Evolutionary conservation across 2,329 filamentous ascomycete genomes (phyloP).

Genomic region (Drechmeria coniospora): DNA sequence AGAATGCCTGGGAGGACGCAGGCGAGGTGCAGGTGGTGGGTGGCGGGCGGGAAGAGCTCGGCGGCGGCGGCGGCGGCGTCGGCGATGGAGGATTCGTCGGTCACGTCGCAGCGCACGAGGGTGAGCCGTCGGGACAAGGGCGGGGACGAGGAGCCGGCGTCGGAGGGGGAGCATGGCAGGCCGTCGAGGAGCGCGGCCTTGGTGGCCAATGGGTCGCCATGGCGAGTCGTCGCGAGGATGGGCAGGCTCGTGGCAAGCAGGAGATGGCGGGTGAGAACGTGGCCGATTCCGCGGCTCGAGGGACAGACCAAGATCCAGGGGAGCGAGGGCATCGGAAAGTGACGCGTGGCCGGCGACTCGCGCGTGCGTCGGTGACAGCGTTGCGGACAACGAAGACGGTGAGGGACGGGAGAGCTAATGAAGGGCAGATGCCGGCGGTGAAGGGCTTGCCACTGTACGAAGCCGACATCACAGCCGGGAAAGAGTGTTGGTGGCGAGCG

Average conservation of each 20-base stretch:
- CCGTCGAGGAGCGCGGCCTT: slow-evolving; percentile 18
- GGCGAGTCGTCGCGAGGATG: slow-evolving; percentile 29
- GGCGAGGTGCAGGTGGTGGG: slow-evolving; percentile 50
- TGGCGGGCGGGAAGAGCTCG: slow-evolving; percentile 32
- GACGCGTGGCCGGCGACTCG: too few species aligned
- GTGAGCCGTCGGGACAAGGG: slow-evolving; percentile 19
- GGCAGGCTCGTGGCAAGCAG: slow-evolving; percentile 31
- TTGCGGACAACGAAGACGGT: too few species aligned
- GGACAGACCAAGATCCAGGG: slow-evolving; percentile 36
- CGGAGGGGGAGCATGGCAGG: slow-evolving; percentile 9
- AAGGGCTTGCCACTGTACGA: too few species aligned
- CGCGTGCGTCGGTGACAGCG: too few species aligned
- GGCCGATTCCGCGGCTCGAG: slow-evolving; percentile 31
- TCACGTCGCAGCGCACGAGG: slow-evolving; percentile 28
- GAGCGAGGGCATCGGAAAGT: slow-evolving; percentile 22
- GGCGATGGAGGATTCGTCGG: slow-evolving; percentile 46
- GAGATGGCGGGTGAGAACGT: slow-evolving; percentile 31
- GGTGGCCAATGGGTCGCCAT: slow-evolving; percentile 16
- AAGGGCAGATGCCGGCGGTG: too few species aligned
- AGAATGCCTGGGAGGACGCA: slow-evolving; percentile 59
- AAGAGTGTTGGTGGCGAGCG: too few species aligned
- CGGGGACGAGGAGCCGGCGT: not conserved
- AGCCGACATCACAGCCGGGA: too few species aligned
- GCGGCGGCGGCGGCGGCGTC: slow-evolving; percentile 37
- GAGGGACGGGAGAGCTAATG: too few species aligned